Conservation (phyloP, 108 stramenopile genomes). For the Pseudonitzschia pungens region DNA sequence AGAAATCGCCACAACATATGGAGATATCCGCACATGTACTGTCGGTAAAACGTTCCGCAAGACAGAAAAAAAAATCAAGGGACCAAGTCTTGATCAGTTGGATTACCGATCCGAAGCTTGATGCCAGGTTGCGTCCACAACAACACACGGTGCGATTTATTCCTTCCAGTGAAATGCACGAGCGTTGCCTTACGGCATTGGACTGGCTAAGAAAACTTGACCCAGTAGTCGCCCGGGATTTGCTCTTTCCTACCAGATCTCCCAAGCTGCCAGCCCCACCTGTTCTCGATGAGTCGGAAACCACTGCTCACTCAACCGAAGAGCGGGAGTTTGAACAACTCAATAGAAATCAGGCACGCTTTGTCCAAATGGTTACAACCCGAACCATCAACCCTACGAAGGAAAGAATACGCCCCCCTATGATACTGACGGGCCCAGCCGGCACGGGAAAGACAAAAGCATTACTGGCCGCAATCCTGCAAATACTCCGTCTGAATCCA, state of each 20-base stretch:
- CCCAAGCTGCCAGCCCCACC: slow-evolving; percentile 26
- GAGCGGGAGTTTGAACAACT: slow-evolving; percentile 15
- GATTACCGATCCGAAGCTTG: neutral
- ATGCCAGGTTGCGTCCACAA: neutral
- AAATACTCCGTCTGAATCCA: slow-evolving; percentile 26
- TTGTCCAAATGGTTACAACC: slow-evolving; percentile 59
- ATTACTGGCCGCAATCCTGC: slow-evolving; percentile 44
- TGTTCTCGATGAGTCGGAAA: slow-evolving; percentile 8
- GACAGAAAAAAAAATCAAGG: slow-evolving; percentile 1
- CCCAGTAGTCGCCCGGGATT: slow-evolving; percentile 24
- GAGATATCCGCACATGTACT: slow-evolving; percentile 36
- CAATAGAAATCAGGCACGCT: slow-evolving; percentile 10
- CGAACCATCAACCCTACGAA: slow-evolving; percentile 50
- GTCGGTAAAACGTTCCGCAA: slow-evolving; percentile 13
- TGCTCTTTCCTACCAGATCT: slow-evolving; percentile 48
- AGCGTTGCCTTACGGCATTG: slow-evolving; percentile 50
- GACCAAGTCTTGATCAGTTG: slow-evolving; percentile 29
- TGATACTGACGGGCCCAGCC: slow-evolving; percentile 75
- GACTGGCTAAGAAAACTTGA: slow-evolving; percentile 45
- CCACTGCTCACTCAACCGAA: neutral
- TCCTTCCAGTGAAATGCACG: slow-evolving; percentile 32
- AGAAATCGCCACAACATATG: neutral
- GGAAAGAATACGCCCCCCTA: slow-evolving; percentile 50
- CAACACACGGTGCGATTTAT: slow-evolving; percentile 39
- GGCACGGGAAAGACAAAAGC: slow-evolving; percentile 68